Percentiles rank a stretch among this genome's conserved stretches.
phyloP scores from a whole-genome alignment of 179 eudicot species.

The Drosera spatulata region DNA sequence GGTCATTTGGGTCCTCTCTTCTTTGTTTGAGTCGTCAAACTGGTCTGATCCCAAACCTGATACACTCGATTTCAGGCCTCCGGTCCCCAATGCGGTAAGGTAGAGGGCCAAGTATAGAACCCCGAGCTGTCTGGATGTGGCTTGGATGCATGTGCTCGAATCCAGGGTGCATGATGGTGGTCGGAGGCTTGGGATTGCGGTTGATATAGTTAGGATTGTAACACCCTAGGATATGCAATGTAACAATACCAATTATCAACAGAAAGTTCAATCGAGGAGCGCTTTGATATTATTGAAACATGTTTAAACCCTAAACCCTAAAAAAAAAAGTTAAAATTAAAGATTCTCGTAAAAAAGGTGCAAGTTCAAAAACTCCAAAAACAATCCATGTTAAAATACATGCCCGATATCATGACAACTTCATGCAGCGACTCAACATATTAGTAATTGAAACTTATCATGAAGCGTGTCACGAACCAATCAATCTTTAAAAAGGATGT shows the following conservation, averaged over 20 bases:
- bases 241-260: neutral
- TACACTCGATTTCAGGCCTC: slow-evolving; percentile 83
- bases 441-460: no score
- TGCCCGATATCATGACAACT: neutral
- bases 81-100: slow-evolving; percentile 66
- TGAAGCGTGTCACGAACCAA: no score
- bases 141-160: slow-evolving; percentile 11
- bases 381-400: neutral
- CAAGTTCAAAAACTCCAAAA: no score
- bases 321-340: no score
- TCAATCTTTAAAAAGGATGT: no score
- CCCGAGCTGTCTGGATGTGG: slow-evolving; percentile 17
- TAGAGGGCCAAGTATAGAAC: slow-evolving; percentile 27
- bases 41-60: slow-evolving; percentile 94
- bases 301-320: no score
- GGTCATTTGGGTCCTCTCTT: slow-evolving; percentile 42
- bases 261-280: neutral
- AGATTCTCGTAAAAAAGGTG: no score
- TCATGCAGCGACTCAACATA: no score
- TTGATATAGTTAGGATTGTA: slow-evolving; percentile 31
- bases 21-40: slow-evolving; percentile 52
- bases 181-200: slow-evolving; percentile 34
- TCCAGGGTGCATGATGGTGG: slow-evolving; percentile 47
- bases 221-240: slow-evolving; percentile 42
- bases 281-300: neutral